Evolutionary conservation across 345 rosid species (phyloP).

Genomic region (Eucalyptus marginata): DNA sequence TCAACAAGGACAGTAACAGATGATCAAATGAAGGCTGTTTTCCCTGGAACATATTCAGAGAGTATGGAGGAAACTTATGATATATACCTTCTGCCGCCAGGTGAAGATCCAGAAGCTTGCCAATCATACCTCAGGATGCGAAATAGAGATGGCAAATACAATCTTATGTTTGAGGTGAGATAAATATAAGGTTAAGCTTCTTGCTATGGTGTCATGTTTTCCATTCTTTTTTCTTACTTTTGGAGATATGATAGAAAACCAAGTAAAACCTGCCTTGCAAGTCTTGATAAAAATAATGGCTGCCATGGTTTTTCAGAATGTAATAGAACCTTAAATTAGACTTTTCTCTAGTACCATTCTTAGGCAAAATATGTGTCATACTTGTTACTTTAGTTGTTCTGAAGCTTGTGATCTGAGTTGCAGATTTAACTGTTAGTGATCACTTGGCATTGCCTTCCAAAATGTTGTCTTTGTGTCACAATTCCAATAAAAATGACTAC

Average conservation of each 20-base stretch:
- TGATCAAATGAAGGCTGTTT: slow-evolving; percentile 67
- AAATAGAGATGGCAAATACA: slow-evolving; percentile 96
- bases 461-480: background rate
- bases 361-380: background rate
- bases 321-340: background rate
- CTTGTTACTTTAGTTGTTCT: background rate
- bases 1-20: slow-evolving; percentile 58
- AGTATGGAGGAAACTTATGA: slow-evolving; percentile 89
- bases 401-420: background rate
- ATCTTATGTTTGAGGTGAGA: slow-evolving; percentile 96
- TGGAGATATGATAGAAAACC: background rate
- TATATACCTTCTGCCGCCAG: slow-evolving; percentile 97
- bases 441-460: background rate
- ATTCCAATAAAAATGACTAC: background rate
- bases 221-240: background rate
- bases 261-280: background rate
- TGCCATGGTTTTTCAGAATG: background rate
- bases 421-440: background rate
- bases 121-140: slow-evolving; percentile 98
- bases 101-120: slow-evolving; percentile 99
- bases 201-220: background rate
- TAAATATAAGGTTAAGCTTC: background rate
- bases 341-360: background rate
- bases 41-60: slow-evolving; percentile 51
- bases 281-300: background rate